Conservation (phyloP, 2,329 filamentous ascomycete genomes). For the Geosmithia morbida region DNA sequence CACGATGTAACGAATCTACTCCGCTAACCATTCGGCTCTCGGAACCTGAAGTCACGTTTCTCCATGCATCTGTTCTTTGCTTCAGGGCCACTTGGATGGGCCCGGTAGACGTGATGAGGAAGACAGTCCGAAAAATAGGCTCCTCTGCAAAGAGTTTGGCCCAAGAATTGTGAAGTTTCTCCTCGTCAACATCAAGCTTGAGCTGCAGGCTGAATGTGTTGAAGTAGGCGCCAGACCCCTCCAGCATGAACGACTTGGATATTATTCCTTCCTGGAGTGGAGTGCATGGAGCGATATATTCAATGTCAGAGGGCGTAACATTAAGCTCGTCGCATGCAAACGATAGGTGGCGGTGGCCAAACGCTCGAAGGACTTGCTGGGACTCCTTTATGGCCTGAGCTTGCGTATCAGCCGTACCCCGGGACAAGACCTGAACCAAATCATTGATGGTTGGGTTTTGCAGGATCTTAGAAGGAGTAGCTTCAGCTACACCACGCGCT, state of each 20-base stretch:
- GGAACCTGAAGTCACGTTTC: not conserved
- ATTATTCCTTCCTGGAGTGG: conserved; percentile 80
- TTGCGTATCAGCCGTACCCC: not conserved
- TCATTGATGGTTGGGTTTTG: conserved; percentile 38
- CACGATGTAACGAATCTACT: conserved; percentile 6
- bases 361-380: conserved; percentile 48
- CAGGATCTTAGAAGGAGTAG: conserved; percentile 53
- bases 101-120: conserved; percentile 60
- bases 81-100: conserved; percentile 58
- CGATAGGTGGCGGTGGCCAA: conserved; percentile 44
- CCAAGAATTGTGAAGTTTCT: conserved; percentile 43
- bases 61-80: conserved; percentile 25
- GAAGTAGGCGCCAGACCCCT: conserved; percentile 51
- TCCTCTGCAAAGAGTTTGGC: conserved; percentile 29
- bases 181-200: conserved; percentile 22
- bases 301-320: conserved; percentile 38
- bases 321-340: conserved; percentile 36
- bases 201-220: conserved; percentile 56
- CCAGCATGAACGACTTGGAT: conserved; percentile 46
- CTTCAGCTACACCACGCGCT: conserved; percentile 41
- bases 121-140: conserved; percentile 58
- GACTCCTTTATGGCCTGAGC: conserved; percentile 24
- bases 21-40: conserved; percentile 5
- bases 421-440: conserved; percentile 23
- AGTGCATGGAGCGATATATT: conserved; percentile 70